A percentile compares a stretch with the other conserved stretches of the same genome.
These are phyloP conservation scores for Rhodamnia rubescens DNA, from an alignment of 345 rosid genomes.

Conservation along the genomic window DNA sequence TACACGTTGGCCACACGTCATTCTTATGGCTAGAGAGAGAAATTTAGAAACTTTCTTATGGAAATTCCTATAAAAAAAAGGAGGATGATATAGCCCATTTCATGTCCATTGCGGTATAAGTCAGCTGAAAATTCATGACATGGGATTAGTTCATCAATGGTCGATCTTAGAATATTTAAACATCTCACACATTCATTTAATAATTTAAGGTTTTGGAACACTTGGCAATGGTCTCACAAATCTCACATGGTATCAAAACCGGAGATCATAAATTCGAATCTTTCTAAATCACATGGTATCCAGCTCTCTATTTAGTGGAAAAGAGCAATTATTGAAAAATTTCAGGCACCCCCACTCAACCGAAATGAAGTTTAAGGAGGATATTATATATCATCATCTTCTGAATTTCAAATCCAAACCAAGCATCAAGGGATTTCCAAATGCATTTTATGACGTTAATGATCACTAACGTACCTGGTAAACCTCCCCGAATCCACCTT, in stretches of 20 bases:
- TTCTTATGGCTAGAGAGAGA: neutral
- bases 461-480: conserved; percentile 1
- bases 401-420: neutral
- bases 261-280: accelerated
- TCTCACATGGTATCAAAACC: neutral
- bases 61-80: neutral
- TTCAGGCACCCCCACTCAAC: neutral
- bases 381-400: neutral
- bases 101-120: neutral
- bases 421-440: neutral
- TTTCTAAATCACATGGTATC: neutral
- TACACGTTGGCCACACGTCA: neutral
- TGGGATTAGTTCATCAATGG: neutral
- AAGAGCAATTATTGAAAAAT: neutral
- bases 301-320: neutral
- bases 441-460: neutral
- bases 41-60: neutral
- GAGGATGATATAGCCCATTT: neutral
- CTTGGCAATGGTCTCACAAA: neutral
- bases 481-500: neutral
- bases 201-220: neutral
- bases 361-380: neutral
- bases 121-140: neutral
- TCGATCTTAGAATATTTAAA: neutral
- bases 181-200: neutral